A percentile compares a stretch with the other conserved stretches of the same genome.
Conservation (phyloP, 2,329 filamentous ascomycete genomes). For the Fusarium marasasianum region DNA sequence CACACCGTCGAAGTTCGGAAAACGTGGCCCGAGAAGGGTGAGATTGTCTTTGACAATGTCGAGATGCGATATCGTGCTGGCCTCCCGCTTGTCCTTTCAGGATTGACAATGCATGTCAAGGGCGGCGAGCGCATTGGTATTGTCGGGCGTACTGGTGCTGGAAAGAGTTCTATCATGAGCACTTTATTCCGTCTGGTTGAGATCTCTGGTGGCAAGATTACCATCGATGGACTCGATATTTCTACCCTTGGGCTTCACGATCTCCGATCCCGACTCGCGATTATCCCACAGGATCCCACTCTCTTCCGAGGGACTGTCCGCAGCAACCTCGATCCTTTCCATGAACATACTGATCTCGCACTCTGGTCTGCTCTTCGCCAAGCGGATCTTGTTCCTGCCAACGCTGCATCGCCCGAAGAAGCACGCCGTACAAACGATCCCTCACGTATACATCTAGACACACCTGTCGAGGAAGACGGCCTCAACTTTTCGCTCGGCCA, state of each 20-base stretch:
- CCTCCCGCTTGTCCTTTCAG: conserved; percentile 77
- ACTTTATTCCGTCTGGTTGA: conserved; percentile 81
- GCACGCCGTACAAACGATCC: conserved; percentile 71
- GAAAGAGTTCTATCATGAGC: conserved; percentile 86
- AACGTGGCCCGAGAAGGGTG: conserved; percentile 86
- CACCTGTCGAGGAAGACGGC: conserved; percentile 89
- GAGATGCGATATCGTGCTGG: conserved; percentile 81
- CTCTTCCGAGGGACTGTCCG: conserved; percentile 84
- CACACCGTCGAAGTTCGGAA: conserved; percentile 77
- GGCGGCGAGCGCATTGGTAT: conserved; percentile 84
- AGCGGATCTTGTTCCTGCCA: conserved; percentile 72
- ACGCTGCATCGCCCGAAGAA: conserved; percentile 73
- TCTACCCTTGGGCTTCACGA: conserved; percentile 78
- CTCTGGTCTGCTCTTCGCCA: conserved; percentile 82
- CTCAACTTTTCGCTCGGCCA: conserved; percentile 96
- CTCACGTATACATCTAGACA: conserved; percentile 81
- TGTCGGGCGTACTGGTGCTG: conserved; percentile 82
- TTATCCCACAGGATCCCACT: conserved; percentile 87
- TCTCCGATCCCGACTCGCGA: conserved; percentile 78
- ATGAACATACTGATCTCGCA: conserved; percentile 79
- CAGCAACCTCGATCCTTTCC: conserved; percentile 82
- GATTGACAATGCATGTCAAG: conserved; percentile 74
- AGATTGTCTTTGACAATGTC: conserved; percentile 79
- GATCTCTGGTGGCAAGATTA: conserved; percentile 69
- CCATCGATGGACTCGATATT: conserved; percentile 75